These are phyloP conservation scores for Podaxis sp. DNA, from an alignment of 768 basidiomycete genomes.

Conservation along the genomic window DNA sequence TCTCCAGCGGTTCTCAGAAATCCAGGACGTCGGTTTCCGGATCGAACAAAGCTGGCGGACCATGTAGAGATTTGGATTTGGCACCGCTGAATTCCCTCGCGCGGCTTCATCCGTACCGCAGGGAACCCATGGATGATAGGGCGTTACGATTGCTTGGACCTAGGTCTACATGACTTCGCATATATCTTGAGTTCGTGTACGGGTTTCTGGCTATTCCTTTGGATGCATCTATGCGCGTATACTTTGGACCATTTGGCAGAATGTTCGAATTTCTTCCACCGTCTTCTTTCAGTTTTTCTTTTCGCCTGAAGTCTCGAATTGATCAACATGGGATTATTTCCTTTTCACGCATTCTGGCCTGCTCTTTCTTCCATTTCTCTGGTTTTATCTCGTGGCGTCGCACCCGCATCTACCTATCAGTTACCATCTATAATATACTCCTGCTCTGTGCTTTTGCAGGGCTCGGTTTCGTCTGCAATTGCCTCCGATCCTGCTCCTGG, in stretches of 20 bases:
- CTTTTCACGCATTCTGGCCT: neutral
- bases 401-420: neutral
- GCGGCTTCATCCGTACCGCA: slow-evolving; percentile 53
- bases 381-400: neutral
- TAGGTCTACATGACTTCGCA: slow-evolving; percentile 18
- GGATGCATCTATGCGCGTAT: neutral
- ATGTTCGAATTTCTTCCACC: neutral
- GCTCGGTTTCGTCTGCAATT: neutral
- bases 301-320: neutral
- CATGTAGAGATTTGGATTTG: slow-evolving; percentile 37
- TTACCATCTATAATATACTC: neutral
- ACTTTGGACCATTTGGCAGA: neutral
- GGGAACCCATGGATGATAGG: slow-evolving; percentile 62
- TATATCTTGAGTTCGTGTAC: neutral
- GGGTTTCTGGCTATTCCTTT: neutral
- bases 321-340: neutral
- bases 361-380: neutral
- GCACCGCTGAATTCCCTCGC: slow-evolving; percentile 57
- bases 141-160: slow-evolving; percentile 47
- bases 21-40: neutral
- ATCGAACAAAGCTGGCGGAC: slow-evolving; percentile 3
- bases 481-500: neutral
- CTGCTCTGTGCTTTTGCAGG: neutral
- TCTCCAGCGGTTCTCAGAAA: neutral
- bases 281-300: neutral